Evolutionary conservation across 2,329 filamentous ascomycete genomes (phyloP).

Genomic region (Waltergamsia citrina): DNA sequence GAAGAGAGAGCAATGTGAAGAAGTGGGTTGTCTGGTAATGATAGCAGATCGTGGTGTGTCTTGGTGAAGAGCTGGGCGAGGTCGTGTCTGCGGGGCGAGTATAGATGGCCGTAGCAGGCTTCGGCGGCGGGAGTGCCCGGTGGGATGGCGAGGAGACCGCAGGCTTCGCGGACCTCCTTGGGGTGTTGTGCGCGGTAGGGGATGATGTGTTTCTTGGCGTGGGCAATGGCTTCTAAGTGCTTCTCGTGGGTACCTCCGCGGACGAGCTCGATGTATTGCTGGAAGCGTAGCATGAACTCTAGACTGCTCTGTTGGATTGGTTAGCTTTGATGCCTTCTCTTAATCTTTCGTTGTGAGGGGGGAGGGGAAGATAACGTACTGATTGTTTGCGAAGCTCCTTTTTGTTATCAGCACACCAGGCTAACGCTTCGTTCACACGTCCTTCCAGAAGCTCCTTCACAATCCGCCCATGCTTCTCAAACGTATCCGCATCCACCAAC

Average conservation of each 20-base stretch:
- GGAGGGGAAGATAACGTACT: conserved; percentile 40
- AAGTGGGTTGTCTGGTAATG: conserved; percentile 71
- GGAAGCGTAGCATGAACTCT: conserved; percentile 86
- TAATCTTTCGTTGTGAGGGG: background rate
- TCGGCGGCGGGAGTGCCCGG: conserved; percentile 34
- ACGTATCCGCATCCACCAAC: conserved; percentile 82
- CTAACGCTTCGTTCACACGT: conserved; percentile 68
- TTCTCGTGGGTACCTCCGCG: conserved; percentile 55
- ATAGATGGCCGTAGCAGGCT: conserved; percentile 47
- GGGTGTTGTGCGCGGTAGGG: conserved; percentile 61
- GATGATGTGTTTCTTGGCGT: conserved; percentile 75
- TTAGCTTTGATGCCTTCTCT: background rate
- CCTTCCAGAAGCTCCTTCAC: conserved; percentile 61
- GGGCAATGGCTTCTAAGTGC: conserved; percentile 65
- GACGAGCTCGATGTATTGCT: conserved; percentile 91
- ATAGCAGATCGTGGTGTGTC: conserved; percentile 80
- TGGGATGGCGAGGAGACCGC: conserved; percentile 69
- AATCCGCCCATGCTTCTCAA: conserved; percentile 72
- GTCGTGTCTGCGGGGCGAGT: conserved; percentile 65
- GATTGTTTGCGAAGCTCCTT: conserved; percentile 83
- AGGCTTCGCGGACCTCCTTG: conserved; percentile 60
- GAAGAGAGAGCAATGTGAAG: conserved; percentile 86
- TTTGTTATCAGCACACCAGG: conserved; percentile 91
- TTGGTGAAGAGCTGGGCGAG: conserved; percentile 73
- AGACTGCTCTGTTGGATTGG: conserved; percentile 55